Evolutionary conservation across 1,284 basidiomycete species (phyloP).

Genomic region (Fistulinella cinereoalba): DNA sequence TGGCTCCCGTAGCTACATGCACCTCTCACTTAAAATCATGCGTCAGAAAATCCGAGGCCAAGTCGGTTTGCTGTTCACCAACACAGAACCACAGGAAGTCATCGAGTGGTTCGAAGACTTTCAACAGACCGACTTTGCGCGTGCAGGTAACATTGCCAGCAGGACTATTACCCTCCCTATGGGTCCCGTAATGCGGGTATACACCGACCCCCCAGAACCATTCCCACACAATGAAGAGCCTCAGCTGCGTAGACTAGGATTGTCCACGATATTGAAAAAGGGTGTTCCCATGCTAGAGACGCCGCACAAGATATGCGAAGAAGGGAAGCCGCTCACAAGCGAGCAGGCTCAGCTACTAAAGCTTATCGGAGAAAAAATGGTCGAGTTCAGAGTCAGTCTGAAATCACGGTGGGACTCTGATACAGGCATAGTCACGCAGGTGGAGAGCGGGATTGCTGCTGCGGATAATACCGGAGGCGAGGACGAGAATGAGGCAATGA

Average conservation of each 20-base stretch:
- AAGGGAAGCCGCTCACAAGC: conserved; percentile 75
- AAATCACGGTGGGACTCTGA: conserved; percentile 75
- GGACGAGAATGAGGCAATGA: conserved; percentile 43
- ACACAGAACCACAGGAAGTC: conserved; percentile 85
- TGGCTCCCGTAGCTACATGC: conserved; percentile 2
- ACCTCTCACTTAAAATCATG: conserved; percentile 5
- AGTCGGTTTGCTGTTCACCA: conserved; percentile 90
- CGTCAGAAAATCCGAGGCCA: conserved; percentile 89
- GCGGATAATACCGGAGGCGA: too few relatives aligned
- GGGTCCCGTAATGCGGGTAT: conserved; percentile 68
- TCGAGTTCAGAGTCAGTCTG: conserved; percentile 72
- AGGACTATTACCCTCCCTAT: conserved; percentile 75
- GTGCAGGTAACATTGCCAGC: conserved; percentile 80
- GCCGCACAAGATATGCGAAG: conserved; percentile 83
- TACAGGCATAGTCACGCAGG: conserved; percentile 63
- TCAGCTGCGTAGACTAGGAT: conserved; percentile 87
- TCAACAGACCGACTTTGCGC: conserved; percentile 87
- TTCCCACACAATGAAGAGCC: conserved; percentile 98
- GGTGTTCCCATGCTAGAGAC: conserved; percentile 85
- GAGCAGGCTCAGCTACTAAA: conserved; percentile 91
- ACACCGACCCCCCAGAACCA: conserved; percentile 75
- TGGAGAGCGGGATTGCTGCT: too few relatives aligned
- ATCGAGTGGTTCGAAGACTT: conserved; percentile 94
- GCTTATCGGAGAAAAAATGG: conserved; percentile 84
- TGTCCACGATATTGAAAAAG: conserved; percentile 80